These are phyloP conservation scores for Aspergillus novofumigatus DNA, from an alignment of 2,329 filamentous ascomycete genomes.

Conservation along the genomic window DNA sequence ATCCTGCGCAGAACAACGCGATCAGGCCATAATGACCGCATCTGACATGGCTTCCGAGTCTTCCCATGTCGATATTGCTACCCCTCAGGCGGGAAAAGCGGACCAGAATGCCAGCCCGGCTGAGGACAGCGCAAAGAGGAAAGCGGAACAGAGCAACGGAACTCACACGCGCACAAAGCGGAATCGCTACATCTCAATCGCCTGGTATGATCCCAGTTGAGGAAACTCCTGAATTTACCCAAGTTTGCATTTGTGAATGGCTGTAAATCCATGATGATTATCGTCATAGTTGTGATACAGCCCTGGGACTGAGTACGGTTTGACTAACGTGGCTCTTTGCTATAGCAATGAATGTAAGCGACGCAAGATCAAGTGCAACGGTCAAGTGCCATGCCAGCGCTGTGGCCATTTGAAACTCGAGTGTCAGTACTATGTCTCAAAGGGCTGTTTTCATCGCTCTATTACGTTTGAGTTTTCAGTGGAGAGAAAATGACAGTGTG, in stretches of 20 bases:
- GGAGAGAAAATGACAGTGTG: neutral
- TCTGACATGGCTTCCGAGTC: slow-evolving; percentile 32
- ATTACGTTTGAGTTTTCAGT: neutral
- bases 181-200: slow-evolving; percentile 65
- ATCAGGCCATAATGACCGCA: slow-evolving; percentile 3
- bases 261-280: neutral
- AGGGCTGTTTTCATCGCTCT: neutral
- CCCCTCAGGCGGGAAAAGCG: slow-evolving; percentile 19
- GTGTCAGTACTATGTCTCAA: slow-evolving; percentile 34
- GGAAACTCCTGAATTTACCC: neutral
- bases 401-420: slow-evolving; percentile 62
- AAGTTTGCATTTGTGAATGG: neutral
- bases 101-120: slow-evolving; percentile 21
- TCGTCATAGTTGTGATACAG: neutral
- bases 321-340: slow-evolving; percentile 8
- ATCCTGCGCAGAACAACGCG: slow-evolving; percentile 5
- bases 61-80: slow-evolving; percentile 24
- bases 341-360: slow-evolving; percentile 61
- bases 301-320: neutral
- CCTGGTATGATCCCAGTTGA: slow-evolving; percentile 48
- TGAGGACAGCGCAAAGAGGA: slow-evolving; percentile 36
- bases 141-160: slow-evolving; percentile 41
- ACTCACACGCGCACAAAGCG: slow-evolving; percentile 56
- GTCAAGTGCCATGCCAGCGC: slow-evolving; percentile 60
- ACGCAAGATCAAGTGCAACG: slow-evolving; percentile 66